Base-by-base conservation (phyloP, 2,329 filamentous ascomycete genomes). In the Aspergillus transmontanensis region DNA sequence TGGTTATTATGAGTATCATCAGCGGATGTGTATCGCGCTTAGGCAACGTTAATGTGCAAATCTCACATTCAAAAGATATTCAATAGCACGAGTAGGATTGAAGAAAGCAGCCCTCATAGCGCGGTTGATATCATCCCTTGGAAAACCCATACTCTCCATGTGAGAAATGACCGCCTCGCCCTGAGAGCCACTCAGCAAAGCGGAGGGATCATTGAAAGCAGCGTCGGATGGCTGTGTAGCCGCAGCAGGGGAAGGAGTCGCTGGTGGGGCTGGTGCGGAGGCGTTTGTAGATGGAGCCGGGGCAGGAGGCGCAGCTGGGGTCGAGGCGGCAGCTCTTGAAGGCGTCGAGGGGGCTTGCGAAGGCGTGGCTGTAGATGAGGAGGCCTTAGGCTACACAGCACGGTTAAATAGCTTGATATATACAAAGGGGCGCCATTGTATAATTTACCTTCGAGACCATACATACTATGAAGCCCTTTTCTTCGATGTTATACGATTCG, bases 381-480 rank as follows among this genome's bases (percentile, higher is more conserved):
- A 79, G 53, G 88, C 81, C 84, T 97, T 97, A 69, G 92, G 90
- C 88, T 94, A 75, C 63, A 59, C 58, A 34, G 34, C 39, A 23
- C 34, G 58, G 56, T 59, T 39, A 57, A 30, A 41, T 51, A 19
- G 7, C 53, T 66, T 79, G 19, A 32, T 11, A 51, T n/a, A 51
- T 19, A 32, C 48, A 21, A 19, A 21, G 5, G 11, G 9, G 12
- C 28, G 28, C 16, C 28, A 51, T 41, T 41, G 30, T 32, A 51
- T n/a, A 34, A 19, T n/a, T 67, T 83, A 96, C 94, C 91, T 98
- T 98, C 77, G 92, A 93, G 73, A 96, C 90, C 89, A 99, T 97
- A 83, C 95, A 99, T 65, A 99, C 95, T 73, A 99, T 93, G 79
- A 98, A 99, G 43, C 95, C 95, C 86, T 98, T 99, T 86, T 98